Evolutionary conservation across 208 protist species (phyloP).

Genomic region (Leishmania mexicana): DNA sequence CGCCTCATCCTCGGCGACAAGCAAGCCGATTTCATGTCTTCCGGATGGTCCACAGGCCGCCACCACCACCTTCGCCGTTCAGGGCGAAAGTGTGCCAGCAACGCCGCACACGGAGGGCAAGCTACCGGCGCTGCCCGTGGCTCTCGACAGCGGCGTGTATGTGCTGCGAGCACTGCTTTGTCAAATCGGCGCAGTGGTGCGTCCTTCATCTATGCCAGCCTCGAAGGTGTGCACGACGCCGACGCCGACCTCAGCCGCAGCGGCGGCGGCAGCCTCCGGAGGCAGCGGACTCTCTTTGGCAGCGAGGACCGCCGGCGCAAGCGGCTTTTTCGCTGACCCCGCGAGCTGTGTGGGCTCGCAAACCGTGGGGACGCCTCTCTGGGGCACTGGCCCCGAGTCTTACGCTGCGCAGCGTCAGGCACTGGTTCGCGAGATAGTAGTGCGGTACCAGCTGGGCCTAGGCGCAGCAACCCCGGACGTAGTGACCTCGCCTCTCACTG

Average conservation of each 20-base stretch:
- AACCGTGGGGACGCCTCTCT: neutral
- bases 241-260: conserved; percentile 4
- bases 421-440: conserved; percentile 17
- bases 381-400: conserved; percentile 17
- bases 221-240: conserved; percentile 2
- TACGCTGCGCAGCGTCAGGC: conserved; percentile 28
- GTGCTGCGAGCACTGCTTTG: conserved; percentile 22
- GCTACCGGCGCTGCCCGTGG: neutral
- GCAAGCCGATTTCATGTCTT: conserved; percentile 20
- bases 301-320: neutral
- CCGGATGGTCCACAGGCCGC: neutral
- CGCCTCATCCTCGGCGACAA: neutral
- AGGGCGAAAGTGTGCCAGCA: neutral
- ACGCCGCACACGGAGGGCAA: neutral
- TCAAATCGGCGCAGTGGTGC: conserved; percentile 15
- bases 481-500: neutral
- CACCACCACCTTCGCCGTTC: neutral
- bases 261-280: neutral
- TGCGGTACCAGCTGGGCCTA: conserved; percentile 6
- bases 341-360: neutral
- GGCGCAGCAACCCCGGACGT: neutral
- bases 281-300: neutral
- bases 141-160: conserved; percentile 3
- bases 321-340: neutral
- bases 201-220: neutral